A percentile compares a stretch with the other conserved stretches of the same genome.
phyloP scores from a whole-genome alignment of 129 eudicot genomes.

The Helichrysum umbraculigerum region DNA sequence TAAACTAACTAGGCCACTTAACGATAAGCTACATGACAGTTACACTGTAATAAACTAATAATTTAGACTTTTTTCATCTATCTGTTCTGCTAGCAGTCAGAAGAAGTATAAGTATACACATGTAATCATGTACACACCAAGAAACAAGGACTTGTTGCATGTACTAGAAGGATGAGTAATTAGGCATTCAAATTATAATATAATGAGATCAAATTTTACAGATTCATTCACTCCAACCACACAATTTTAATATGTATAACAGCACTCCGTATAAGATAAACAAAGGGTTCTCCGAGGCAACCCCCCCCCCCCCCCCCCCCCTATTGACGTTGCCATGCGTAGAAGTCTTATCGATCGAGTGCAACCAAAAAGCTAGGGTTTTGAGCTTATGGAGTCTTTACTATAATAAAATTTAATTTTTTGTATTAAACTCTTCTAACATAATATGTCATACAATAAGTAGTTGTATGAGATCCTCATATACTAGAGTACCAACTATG shows the following conservation, averaged over 20 bases:
- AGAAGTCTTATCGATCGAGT: background rate
- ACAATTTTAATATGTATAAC: background rate
- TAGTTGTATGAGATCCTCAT: background rate
- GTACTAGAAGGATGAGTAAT: background rate
- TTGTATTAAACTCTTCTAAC: background rate
- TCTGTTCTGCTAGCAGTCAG: background rate
- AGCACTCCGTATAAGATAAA: background rate
- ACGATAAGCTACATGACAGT: background rate
- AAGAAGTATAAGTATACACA: background rate
- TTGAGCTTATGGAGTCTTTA: background rate
- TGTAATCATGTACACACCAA: background rate
- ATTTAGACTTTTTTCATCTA: background rate
- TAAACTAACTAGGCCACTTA: no score
- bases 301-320: no score
- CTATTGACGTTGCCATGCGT: no score
- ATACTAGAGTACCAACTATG: background rate
- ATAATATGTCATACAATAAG: background rate
- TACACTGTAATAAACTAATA: background rate
- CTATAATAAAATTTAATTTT: background rate
- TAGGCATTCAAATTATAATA: background rate
- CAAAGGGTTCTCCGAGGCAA: background rate
- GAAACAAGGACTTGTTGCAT: background rate
- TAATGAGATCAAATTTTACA: no score
- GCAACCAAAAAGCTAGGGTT: conserved; percentile 19
- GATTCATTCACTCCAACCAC: background rate